Conservation (phyloP, 2,329 filamentous ascomycete genomes). For the Mycosphaerelloides madeirae region DNA sequence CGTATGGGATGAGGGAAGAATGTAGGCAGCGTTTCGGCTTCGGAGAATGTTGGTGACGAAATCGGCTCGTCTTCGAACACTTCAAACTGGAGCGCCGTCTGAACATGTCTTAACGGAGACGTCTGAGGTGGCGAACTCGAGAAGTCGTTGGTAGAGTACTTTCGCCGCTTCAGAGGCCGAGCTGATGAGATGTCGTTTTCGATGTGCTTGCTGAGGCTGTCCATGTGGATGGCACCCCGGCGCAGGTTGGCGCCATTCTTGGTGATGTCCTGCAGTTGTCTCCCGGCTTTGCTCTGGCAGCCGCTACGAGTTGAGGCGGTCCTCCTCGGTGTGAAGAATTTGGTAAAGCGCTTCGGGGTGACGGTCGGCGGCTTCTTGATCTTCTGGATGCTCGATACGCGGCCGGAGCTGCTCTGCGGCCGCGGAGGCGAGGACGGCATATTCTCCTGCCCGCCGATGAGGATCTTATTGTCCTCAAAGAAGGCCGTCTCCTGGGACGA, state of each 20-base stretch:
- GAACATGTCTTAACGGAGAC: conserved; percentile 42
- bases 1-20: conserved; percentile 42
- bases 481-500: conserved; percentile 33
- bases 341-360: conserved; percentile 48
- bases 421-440: conserved; percentile 26
- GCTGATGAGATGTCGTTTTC: conserved; percentile 24
- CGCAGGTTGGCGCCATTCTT: conserved; percentile 41
- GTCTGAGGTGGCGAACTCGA: conserved; percentile 47
- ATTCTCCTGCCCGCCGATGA: conserved; percentile 29
- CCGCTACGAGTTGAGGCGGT: conserved; percentile 26
- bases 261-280: conserved; percentile 49
- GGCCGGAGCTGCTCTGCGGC: conserved; percentile 10
- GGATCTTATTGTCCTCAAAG: conserved; percentile 23
- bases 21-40: conserved; percentile 37
- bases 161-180: conserved; percentile 27
- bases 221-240: conserved; percentile 7
- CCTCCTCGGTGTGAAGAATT: conserved; percentile 48
- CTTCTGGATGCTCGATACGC: conserved; percentile 31
- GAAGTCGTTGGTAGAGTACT: conserved; percentile 31
- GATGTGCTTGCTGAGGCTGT: conserved; percentile 13
- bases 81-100: conserved; percentile 15
- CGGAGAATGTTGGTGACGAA: conserved; percentile 14
- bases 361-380: conserved; percentile 46
- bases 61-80: conserved; percentile 17
- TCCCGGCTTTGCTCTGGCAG: conserved; percentile 37